Conservation (phyloP, 306 rosid species). For the Corylus heterophylla region DNA sequence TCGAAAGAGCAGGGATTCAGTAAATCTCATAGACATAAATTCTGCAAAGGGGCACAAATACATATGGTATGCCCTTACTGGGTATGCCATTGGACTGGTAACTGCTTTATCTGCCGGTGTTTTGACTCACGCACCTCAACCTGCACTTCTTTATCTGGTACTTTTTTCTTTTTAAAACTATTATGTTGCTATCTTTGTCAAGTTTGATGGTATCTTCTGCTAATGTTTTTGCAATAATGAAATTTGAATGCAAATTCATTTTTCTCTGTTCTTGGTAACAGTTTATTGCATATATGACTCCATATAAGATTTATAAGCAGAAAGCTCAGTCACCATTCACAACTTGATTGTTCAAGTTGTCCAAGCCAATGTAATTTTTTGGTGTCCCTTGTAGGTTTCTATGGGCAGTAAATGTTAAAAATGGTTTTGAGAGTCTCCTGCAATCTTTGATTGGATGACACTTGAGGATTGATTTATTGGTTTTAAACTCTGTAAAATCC, state of each 20-base stretch:
- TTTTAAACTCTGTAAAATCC: not conserved
- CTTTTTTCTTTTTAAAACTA: slow-evolving; percentile 2
- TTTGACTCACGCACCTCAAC: slow-evolving; percentile 93
- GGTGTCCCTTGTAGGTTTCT: not conserved
- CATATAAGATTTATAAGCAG: not conserved
- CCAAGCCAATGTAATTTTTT: not conserved
- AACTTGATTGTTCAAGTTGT: not conserved
- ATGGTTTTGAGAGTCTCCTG: not conserved
- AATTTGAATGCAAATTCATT: not conserved
- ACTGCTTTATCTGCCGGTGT: slow-evolving; percentile 92
- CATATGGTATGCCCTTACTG: slow-evolving; percentile 97
- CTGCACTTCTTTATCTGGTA: slow-evolving; percentile 97
- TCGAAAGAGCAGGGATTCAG: slow-evolving; percentile 71
- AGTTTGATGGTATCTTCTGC: not conserved
- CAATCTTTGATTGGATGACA: not conserved
- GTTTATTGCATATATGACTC: not conserved
- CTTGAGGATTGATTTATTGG: not conserved
- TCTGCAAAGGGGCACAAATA: slow-evolving; percentile 94
- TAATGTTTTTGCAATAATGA: slow-evolving; percentile 8
- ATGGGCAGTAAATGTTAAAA: not conserved
- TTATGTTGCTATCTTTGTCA: slow-evolving; percentile 1
- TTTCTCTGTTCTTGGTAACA: not conserved
- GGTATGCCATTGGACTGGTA: slow-evolving; percentile 89
- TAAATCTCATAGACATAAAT: slow-evolving; percentile 65
- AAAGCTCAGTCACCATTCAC: not conserved